Percentiles rank a stretch among this genome's conserved stretches.
Conservation (phyloP, 2,329 filamentous ascomycete species). For the Knoxdaviesia proteae region DNA sequence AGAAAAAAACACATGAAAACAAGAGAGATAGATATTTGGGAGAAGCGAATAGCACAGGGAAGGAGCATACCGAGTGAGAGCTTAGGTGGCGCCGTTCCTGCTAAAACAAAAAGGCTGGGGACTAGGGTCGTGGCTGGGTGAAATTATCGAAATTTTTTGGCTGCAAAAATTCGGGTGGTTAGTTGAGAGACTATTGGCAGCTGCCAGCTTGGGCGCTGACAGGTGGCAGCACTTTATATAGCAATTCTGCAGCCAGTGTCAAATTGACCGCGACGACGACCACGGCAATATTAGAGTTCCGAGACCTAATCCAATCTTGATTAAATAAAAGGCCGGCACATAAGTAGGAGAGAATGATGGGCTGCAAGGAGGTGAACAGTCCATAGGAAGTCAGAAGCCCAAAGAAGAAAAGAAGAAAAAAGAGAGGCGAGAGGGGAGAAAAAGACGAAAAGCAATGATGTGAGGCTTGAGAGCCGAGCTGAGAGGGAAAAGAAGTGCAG, state of each 20-base stretch:
- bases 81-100: background rate
- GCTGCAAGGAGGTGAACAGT: background rate
- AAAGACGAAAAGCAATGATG: too few species aligned
- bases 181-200: background rate
- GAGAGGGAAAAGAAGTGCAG: too few species aligned
- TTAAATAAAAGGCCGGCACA: background rate
- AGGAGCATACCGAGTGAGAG: background rate
- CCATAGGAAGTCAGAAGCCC: background rate
- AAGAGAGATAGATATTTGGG: slow-evolving; percentile 1
- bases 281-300: background rate
- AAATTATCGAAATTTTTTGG: background rate
- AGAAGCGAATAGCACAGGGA: background rate
- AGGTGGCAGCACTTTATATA: too few species aligned
- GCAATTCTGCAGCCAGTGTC: background rate
- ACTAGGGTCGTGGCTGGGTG: slow-evolving; percentile 1
- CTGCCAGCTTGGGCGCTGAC: too few species aligned
- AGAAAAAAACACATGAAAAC: slow-evolving; percentile 1
- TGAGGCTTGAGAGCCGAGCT: too few species aligned
- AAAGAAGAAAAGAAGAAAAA: slow-evolving; percentile 1
- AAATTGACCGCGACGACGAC: background rate
- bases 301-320: background rate
- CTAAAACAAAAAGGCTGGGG: slow-evolving; percentile 3
- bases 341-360: background rate
- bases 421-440: slow-evolving; percentile 8
- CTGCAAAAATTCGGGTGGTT: background rate